Conservation (phyloP, 75 land plant species). For the Azolla pinnata region DNA sequence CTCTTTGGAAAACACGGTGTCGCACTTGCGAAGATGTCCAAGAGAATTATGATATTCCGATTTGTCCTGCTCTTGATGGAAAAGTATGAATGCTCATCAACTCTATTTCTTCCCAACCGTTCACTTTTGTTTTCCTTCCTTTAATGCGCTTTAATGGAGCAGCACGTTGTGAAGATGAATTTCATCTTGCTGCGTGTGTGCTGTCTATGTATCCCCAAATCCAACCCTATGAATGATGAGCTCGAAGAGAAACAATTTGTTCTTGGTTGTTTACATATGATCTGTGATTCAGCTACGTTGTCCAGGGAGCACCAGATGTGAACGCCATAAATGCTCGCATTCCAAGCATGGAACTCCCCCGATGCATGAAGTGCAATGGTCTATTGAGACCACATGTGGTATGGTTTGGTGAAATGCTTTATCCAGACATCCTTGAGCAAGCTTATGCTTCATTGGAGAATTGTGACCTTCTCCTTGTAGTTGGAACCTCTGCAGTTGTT, state of each 20-base stretch:
- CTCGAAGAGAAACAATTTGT: too few relatives aligned
- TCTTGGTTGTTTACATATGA: too few relatives aligned
- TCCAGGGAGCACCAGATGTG: conserved; percentile 38
- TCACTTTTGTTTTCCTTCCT: too few relatives aligned
- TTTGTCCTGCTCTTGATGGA: conserved; percentile 46
- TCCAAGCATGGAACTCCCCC: conserved; percentile 33
- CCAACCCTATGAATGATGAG: too few relatives aligned
- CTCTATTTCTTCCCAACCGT: too few relatives aligned
- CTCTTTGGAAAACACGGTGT: conserved; percentile 45
- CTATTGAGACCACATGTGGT: conserved; percentile 50
- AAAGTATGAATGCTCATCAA: conserved; percentile 16
- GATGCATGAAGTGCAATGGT: conserved; percentile 37
- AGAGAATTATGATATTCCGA: conserved; percentile 33
- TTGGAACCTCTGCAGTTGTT: conserved; percentile 52
- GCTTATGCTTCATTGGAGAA: conserved; percentile 23
- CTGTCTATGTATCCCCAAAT: too few relatives aligned
- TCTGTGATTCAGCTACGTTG: too few relatives aligned
- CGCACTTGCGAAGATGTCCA: conserved; percentile 27
- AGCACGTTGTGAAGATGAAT: too few relatives aligned
- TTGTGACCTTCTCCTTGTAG: conserved; percentile 39
- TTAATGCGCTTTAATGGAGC: too few relatives aligned
- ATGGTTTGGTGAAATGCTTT: conserved; percentile 49
- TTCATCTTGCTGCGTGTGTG: too few relatives aligned
- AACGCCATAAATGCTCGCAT: conserved; percentile 20
- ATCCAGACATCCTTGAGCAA: conserved; percentile 12